Evolutionary conservation across 805 yeast species (phyloP), one percentile per base, ranked within the genome.

Genomic region (Myxozyma nipponensis): DNA sequence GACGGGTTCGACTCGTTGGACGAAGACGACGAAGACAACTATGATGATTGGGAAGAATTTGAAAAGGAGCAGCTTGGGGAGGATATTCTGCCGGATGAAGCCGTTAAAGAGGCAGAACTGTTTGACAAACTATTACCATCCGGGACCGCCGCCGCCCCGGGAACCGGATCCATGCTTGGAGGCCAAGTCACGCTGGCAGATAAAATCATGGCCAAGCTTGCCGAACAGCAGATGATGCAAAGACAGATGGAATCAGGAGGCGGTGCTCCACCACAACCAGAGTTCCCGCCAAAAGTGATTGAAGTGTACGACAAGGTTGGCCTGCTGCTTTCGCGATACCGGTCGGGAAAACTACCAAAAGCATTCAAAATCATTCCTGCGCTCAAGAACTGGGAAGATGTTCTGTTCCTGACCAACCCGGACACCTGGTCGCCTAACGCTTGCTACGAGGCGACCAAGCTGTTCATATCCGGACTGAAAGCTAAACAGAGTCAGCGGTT

Each of bases 331-430:
- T 77, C 88, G 19, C 81, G 95, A 3, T 93, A 95, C 80, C 84
- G 90, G 36, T 95, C 93, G 63, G 99, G 98, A 44, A 90, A 90
- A 69, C 75, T 93, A 46, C 98, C 98, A n/a, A 90, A 91, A 63
- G 78, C 95, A 30, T 93, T 93, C 75, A 93, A 93, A 66, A 95
- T 93, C 44, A 78, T 95, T 49, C 99, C 99, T 32, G 78, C 95
- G 2, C 76, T 93, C 58, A 84, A 78, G 61, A 91, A 91, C 70
- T 93, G 99, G 99, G 89, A 89, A 66, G 98, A 91, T 66, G 84
- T 93, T 30, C 72, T 93, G 32, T 91, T 82, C 64, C 96, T 93
- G 37, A 90, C 98, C 1, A 81, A 88, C 60, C 98, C 98, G 6
- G 89, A 81, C 56, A 72, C 75, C 25, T 93, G 99, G 99, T 86